Evolutionary conservation across 2,329 filamentous ascomycete species (phyloP), one percentile per base, ranked within the genome.

Genomic region (Thelonectria olida): DNA sequence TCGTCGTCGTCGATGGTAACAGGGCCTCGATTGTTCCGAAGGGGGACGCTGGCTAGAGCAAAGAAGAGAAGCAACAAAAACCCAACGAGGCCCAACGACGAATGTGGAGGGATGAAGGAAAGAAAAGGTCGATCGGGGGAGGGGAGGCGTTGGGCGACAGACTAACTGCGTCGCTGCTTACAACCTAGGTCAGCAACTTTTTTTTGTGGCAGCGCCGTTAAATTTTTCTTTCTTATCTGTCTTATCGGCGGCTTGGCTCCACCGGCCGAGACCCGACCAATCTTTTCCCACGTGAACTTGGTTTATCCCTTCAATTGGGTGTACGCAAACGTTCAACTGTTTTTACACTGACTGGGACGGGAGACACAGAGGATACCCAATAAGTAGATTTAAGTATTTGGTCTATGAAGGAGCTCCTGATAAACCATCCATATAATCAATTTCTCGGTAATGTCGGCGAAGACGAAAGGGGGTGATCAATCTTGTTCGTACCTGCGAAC

Each of bases 241-340:
- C 58, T 66, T 66, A 67, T 65, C 67, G 61, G 57, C 49, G 55
- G 52, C 59, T 56, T 52, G n/a, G 51, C 38, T 45, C 52, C 56
- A 54, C 50, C 12, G 19, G 15, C 15, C 12, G n/a, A 47, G 31
- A 50, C 48, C 34, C 13, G 10, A 19, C 52, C 47, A 53, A 54
- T 59, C 49, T 10, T 41, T 67, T 67, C 63, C 61, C 68, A 71
- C 68, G 68, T 71, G 68, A n/a, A n/a, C n/a, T n/a, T n/a, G n/a
- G n/a, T n/a, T n/a, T n/a, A n/a, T n/a, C n/a, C n/a, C n/a, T n/a
- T n/a, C n/a, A n/a, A n/a, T n/a, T n/a, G n/a, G n/a, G n/a, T n/a
- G n/a, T n/a, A n/a, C n/a, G n/a, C n/a, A n/a, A n/a, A n/a, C n/a
- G n/a, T n/a, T n/a, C n/a, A n/a, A n/a, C n/a, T n/a, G n/a, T n/a